Evolutionary conservation across 1,284 basidiomycete genomes (phyloP), one percentile per base, ranked within the genome.

Genomic region (Moesziomyces globuligerus): DNA sequence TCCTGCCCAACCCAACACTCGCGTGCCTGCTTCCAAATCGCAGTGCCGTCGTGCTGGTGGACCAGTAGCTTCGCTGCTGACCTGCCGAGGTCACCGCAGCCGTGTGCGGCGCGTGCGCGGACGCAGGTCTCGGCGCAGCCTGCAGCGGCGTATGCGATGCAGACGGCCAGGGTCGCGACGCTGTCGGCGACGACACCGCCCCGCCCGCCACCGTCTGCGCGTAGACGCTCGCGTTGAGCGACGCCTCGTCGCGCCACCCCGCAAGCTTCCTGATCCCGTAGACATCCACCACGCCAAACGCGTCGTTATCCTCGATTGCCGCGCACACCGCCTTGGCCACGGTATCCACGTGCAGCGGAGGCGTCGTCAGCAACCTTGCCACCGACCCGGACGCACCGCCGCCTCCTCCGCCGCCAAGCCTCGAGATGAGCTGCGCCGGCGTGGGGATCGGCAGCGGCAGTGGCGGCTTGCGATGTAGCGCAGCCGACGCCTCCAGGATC

Each of bases 341-440:
- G 61, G 95, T 93, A 76, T 98, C 95, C 24, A 97, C 92, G 80
- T 98, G 95, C 44, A 98, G 89, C 0, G 96, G 94, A 24, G 90
- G 92, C 50, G 90, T 90, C 11, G 87, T 87, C 59, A 95, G 83
- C 21, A 90, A 89, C 54, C 90, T 89, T 4, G 91, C 89, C 28
- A 97, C 84, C 1, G 91, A 89, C 34, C 89, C 86, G 7, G 44
- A 42, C 0, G 48, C 7, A 34, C 50, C 45, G 42, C 44, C 53
- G n/a, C n/a, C n/a, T n/a, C n/a, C n/a, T n/a, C 60, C 55, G 4
- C 50, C 51, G 3, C 64, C 58, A 1, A 64, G 39, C 4, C 42
- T 28, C 1, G 60, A 39, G 23, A 78, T 44, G 15, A 82, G 13
- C 25, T 72, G 60, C 4, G 81, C 72, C 3, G 72, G 89, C 28